Base-by-base conservation (phyloP, 148 eudicot species). In the Amaranthus hypochondriacus region DNA sequence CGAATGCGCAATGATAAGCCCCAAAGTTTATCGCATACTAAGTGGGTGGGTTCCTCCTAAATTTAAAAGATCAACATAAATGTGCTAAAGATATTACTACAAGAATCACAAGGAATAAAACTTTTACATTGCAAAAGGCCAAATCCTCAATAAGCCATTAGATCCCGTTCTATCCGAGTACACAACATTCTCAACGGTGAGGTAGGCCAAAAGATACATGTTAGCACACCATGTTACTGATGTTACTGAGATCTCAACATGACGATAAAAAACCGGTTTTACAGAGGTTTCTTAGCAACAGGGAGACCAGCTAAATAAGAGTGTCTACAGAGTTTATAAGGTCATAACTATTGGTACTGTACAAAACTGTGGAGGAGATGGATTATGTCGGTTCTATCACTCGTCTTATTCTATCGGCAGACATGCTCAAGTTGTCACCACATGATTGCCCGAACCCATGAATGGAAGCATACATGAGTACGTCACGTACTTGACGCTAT, bases 381-480 rank as follows among this genome's bases (percentile, higher is more conserved):
- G 63, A 65, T 13, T 15, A 7, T 11, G 68, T 28, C 39, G 2
- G 39, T 28, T 28, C 39, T 28, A 28, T 66, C 72, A 14, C 79
- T 66, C 3, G 68, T 64, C 68, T 28, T 69, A 60, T 60, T 64
- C 62, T 50, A 13, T 52, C 68, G 39, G 39, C 11, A 5, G 6
- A 6, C 14, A 28, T 62, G 60, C 72, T 89, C 82, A 89, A 47
- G 88, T 68, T 18, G 93, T 86, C 63, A 91, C 90, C 62, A 92
- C 75, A 78, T 83, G 91, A 75, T 83, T 78, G 77, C 83, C 83
- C 56, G 94, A 80, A 58, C 93, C 93, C 87, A 78, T 74, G n/a
- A 88, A 82, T 3, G 98, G 98, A 48, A 95, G 89, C 89, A 87
- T 90, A 86, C 98, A 95, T 15, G 98, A 95, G 64, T 95, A 95